Base-by-base conservation (phyloP, 352 stramenopile species). In the Phytopythium cucurbitacearum region DNA sequence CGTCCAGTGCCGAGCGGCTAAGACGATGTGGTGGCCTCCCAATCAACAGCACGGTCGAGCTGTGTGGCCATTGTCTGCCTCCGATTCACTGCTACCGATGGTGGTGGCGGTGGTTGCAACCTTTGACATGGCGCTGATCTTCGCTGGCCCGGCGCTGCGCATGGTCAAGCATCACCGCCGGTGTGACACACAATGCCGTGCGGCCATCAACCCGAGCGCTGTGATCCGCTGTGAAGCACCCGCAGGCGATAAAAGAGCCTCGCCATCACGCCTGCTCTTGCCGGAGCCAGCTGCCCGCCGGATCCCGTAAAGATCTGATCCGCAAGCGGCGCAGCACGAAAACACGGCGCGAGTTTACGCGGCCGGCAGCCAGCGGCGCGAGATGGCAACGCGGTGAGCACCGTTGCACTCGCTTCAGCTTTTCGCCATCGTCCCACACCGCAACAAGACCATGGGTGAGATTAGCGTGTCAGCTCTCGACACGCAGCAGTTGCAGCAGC, bases 201-300 rank as follows among this genome's bases (percentile, higher is more conserved):
- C 40, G 40, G 5, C 40, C 5, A 44, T 44, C 21, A 15, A 44
- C 40, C 4, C 40, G 21, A 48, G 21, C 21, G 21, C 34, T 16
- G 15, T 34, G 34, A 33, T 42, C 46, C 40, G 42, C 34, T 52
- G 40, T 42, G 46, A 52, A 52, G 46, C 46, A 36, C 46, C n/a
- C 35, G 35, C 46, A 35, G 34, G 46, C 46, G 35, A 50, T 51
- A 51, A 13, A 40, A 44, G 12, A 15, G 40, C 12, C 40, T 3
- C 21, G 40, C 21, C 21, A 28, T 28, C 21, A 28, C 21, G 21
- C 21, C 21, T 28, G 21, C 21, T 28, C 21, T 28, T 28, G 21
- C 21, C 21, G 21, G 21, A 28, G 21, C 21, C 21, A 28, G 21
- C 21, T 28, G 21, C 21, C 21, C 21, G 21, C 21, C 21, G 21